Conservation (phyloP, 148 eudicot species). For the Persicaria maculosa region DNA sequence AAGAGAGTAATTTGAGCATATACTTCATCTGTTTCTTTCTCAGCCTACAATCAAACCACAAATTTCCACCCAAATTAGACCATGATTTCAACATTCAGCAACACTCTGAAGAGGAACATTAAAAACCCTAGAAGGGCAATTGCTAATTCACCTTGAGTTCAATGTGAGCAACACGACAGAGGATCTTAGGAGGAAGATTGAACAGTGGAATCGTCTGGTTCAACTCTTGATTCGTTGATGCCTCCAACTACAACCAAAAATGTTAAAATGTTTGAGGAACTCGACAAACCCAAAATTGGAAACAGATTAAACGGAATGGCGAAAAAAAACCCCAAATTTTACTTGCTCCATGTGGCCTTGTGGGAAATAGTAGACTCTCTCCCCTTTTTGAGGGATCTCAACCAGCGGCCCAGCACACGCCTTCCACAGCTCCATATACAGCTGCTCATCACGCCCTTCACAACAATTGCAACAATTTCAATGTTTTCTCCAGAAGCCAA, state of each 20-base stretch:
- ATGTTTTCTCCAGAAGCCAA: neutral
- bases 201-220: slow-evolving; percentile 52
- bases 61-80: slow-evolving; percentile 1
- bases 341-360: slow-evolving; percentile 98
- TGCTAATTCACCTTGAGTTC: slow-evolving; percentile 39
- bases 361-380: slow-evolving; percentile 80
- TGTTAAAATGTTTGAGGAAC: neutral
- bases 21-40: slow-evolving; percentile 90
- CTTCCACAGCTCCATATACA: slow-evolving; percentile 75
- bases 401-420: slow-evolving; percentile 95
- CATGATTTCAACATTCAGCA: neutral
- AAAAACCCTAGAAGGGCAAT: neutral
- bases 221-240: slow-evolving; percentile 78
- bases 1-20: slow-evolving; percentile 85
- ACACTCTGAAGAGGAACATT: neutral
- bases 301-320: neutral
- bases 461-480: neutral
- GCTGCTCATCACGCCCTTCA: slow-evolving; percentile 27
- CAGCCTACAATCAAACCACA: slow-evolving; percentile 54
- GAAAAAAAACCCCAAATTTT: slow-evolving; percentile 8
- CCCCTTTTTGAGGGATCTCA: slow-evolving; percentile 50
- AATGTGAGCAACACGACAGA: slow-evolving; percentile 67
- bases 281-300: slow-evolving; percentile 1
- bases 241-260: slow-evolving; percentile 53
- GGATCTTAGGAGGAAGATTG: slow-evolving; percentile 67